Base-by-base conservation (phyloP, 192 early-diverging fungal species). In the Gonapodya sp. region DNA sequence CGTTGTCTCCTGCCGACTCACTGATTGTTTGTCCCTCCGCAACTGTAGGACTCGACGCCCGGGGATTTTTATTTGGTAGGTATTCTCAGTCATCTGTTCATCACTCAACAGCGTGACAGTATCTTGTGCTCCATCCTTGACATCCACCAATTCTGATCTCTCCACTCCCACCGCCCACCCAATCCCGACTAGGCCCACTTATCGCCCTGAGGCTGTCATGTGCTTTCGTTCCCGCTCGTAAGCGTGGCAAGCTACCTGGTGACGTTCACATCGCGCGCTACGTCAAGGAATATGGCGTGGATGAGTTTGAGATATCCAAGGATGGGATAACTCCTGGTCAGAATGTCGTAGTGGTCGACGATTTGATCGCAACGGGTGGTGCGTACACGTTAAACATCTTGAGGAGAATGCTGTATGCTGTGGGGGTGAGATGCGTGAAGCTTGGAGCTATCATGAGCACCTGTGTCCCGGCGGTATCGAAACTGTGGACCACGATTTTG, bases 231-330 rank as follows among this genome's bases (percentile, higher is more conserved):
- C 98, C 98, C 36, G 94, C 97, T 73, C 91, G 98, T 78, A 99
- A 99, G 90, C 87, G 92, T 35, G 98, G 98, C 34, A 99, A 99
- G 88, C 91, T 98, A 35, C 97, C 97, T 0, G 96, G 96, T 32
- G 86, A 87, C 72, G 90, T 87, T 34, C 84, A 82, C 33, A 95
- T 91, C 37, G 86, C 87, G 0, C 75, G 34, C 8, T 99, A 98
- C 83, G 86, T 87, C 35, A 98, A 98, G 90, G 98, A 99, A 85
- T 99, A 99, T 84, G 98, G 98, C 79, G 85, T 87, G 87, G 97
- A 99, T 79, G 86, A 92, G 80, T 97, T 99, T 87, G 97, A 99
- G 88, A 94, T 99, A 87, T 93, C 96, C 84, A 82, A 88, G 35
- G 90, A 87, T 79, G 90, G 93, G 16, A 88, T 99, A 82, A 91